These are phyloP conservation scores for Penicillium cosmopolitanum DNA, from an alignment of 495 filamentous ascomycete genomes.

Conservation along the genomic window DNA sequence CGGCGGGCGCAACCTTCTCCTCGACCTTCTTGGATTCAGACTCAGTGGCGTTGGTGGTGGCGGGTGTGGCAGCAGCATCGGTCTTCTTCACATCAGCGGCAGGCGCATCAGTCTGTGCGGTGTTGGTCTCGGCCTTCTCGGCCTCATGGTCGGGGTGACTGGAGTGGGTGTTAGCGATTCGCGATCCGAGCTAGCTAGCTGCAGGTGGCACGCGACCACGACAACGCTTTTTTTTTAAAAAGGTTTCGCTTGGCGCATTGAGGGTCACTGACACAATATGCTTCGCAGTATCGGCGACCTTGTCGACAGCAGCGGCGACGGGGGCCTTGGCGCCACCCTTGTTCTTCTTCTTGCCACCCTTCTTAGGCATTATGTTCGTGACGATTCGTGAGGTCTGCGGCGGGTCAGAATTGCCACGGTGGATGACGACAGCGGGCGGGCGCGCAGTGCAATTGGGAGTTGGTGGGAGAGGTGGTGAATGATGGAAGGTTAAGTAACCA, in stretches of 20 bases:
- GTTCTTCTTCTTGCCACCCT: conserved; percentile 48
- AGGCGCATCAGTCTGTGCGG: conserved; percentile 6
- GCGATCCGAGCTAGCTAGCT: background rate
- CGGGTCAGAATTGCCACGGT: conserved; percentile 19
- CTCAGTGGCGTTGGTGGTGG: conserved; percentile 27
- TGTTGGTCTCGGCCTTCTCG: conserved; percentile 35
- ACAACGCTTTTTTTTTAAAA: conserved; percentile 9
- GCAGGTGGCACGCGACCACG: conserved; percentile 25
- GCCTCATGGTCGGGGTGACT: conserved; percentile 41
- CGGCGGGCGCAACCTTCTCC: conserved; percentile 15
- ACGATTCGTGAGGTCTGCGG: conserved; percentile 22
- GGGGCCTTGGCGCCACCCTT: conserved; percentile 41
- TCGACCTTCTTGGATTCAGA: conserved; percentile 25
- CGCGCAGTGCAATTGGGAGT: background rate
- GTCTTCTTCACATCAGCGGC: conserved; percentile 8
- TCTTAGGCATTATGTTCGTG: conserved; percentile 46
- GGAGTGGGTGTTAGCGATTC: conserved; percentile 9
- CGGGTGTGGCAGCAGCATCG: conserved; percentile 25
- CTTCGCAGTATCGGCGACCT: conserved; percentile 41
- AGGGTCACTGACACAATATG: conserved; percentile 46
- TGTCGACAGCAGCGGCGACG: conserved; percentile 34
- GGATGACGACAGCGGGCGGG: conserved; percentile 22
- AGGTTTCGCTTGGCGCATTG: background rate
- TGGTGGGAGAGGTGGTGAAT: background rate
- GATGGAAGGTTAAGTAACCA: background rate